Conservation (phyloP, 2,329 filamentous ascomycete genomes). For the Monosporascus sp. region DNA sequence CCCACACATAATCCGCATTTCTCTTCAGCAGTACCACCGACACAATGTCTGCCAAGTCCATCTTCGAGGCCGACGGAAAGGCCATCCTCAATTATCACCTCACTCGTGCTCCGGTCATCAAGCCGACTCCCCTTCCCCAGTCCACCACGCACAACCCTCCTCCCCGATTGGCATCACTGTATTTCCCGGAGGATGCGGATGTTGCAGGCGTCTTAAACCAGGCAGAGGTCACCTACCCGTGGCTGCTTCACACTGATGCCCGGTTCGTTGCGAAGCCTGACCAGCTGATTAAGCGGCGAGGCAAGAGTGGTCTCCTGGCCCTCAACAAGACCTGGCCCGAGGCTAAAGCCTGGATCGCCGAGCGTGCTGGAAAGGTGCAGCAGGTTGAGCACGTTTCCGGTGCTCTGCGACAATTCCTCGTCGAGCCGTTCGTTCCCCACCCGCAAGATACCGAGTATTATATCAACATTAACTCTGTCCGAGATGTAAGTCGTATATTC, state of each 20-base stretch:
- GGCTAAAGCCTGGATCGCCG: conserved; percentile 88
- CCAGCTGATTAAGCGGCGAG: conserved; percentile 99
- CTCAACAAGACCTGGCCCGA: conserved; percentile 98
- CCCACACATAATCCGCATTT: conserved; percentile 14
- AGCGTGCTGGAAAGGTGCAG: conserved; percentile 85
- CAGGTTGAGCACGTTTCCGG: conserved; percentile 90
- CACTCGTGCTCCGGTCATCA: conserved; percentile 94
- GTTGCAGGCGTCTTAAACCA: conserved; percentile 84
- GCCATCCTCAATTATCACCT: conserved; percentile 99
- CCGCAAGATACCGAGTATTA: conserved; percentile 96
- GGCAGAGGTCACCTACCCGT: conserved; percentile 94
- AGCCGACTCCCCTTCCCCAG: conserved; percentile 86
- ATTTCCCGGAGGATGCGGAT: conserved; percentile 86
- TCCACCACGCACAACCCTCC: conserved; percentile 87
- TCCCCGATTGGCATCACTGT: conserved; percentile 81
- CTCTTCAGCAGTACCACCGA: conserved; percentile 9
- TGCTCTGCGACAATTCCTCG: conserved; percentile 88
- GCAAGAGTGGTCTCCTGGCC: conserved; percentile 94
- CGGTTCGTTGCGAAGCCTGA: conserved; percentile 99
- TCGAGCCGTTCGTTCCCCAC: conserved; percentile 98
- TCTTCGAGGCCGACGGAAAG: conserved; percentile 99
- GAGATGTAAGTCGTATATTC: conserved; percentile 72
- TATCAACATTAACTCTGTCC: conserved; percentile 99
- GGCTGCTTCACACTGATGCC: conserved; percentile 76
- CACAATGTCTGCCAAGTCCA: conserved; percentile 92